Evolutionary conservation across 495 filamentous ascomycete species (phyloP), one percentile per base, ranked within the genome.

Genomic region (Xylaria curta): DNA sequence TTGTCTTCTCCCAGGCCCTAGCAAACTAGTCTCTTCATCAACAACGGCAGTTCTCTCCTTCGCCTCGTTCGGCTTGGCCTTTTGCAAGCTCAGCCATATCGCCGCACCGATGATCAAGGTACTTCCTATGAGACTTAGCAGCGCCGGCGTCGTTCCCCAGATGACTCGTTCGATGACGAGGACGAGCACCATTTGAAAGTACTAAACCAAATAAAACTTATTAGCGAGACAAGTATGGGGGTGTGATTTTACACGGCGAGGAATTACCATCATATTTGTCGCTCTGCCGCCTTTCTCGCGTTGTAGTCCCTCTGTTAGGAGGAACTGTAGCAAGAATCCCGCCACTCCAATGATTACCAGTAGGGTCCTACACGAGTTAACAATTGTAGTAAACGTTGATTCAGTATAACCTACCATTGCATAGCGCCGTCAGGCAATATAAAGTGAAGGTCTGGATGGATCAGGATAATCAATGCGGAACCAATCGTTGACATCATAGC

Each of bases 101-200:
- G 92, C 93, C 72, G 88, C 89, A 8, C 87, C 88, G 66, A 95
- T 81, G 69, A 97, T 95, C 73, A 95, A 75, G 59, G 78, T 86
- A 19, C 89, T 91, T 4, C 93, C 93, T 12, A 88, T 75, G 72
- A 92, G 88, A 70, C 89, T 91, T 71, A 89, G 78, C 2, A 79
- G 59, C 12, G 88, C 88, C 1, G 93, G 88, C 19, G 89, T 89
- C n/a, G 85, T 89, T 2, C 91, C 90, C 86, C 89, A 95, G 44
- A 95, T 84, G 4, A 92, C 76, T 72, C 91, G 89, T 75, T 97
- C 93, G 74, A 91, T 92, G 19, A 87, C 82, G 26, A 95, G 78
- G 3, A 93, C 93, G 76, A 97, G 94, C 15, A 97, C 80, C 89
- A 97, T 91, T 82, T 94, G 92, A 46, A 87, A 91, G 77, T 94